phyloP scores from a whole-genome alignment of 2,329 filamentous ascomycete species.

The Colletotrichum kahawae region DNA sequence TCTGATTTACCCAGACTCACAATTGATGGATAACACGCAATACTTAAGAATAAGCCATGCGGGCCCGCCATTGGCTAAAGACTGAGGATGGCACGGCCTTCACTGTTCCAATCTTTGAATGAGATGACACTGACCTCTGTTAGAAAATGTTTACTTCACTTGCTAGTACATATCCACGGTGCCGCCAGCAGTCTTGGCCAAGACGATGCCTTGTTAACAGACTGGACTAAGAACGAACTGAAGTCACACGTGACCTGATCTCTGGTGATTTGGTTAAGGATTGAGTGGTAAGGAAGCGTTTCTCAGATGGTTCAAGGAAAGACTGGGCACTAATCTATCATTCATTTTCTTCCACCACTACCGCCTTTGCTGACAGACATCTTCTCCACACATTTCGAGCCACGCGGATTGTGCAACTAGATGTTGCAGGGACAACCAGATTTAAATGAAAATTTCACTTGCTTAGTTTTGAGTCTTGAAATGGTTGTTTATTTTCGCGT shows the following conservation, averaged over 20 bases:
- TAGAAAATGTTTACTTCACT: background rate
- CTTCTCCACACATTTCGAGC: background rate
- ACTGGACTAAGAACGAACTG: background rate
- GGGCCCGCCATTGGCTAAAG: background rate
- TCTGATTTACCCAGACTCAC: no score
- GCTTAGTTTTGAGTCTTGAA: background rate
- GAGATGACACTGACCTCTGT: background rate
- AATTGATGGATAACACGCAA: background rate
- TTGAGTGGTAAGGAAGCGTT: background rate
- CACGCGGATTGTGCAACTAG: background rate
- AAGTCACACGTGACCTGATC: background rate
- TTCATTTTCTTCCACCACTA: background rate
- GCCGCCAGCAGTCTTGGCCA: background rate
- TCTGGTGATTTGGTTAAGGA: background rate
- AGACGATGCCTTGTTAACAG: background rate
- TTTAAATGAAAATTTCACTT: background rate
- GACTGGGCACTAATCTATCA: background rate
- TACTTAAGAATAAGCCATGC: background rate
- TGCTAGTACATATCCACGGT: background rate
- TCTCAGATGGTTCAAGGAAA: accelerated
- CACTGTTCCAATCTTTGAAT: background rate
- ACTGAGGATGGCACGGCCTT: background rate
- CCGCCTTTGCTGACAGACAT: background rate
- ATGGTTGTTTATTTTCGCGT: background rate
- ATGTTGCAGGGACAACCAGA: background rate